These are phyloP conservation scores for Eucalyptus cloeziana DNA, from an alignment of 345 rosid species.

Conservation along the genomic window DNA sequence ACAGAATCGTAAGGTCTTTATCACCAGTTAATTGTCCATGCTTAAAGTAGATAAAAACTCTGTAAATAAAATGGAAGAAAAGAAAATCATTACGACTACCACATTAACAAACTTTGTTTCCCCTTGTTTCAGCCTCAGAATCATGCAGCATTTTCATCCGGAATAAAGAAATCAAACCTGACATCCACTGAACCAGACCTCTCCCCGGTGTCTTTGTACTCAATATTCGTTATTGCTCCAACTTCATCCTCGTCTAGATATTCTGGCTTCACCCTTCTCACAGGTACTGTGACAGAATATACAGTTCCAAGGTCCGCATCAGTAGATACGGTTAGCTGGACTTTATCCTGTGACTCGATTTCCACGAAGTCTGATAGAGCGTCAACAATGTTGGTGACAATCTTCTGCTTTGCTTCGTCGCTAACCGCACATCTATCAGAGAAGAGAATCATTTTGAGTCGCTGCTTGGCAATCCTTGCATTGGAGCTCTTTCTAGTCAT, in stretches of 20 bases:
- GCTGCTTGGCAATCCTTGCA: constrained; percentile 91
- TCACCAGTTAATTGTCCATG: constrained; percentile 1
- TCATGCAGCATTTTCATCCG: constrained; percentile 31
- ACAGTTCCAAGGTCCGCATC: constrained; percentile 85
- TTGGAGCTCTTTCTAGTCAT: constrained; percentile 69
- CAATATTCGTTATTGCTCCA: constrained; percentile 60
- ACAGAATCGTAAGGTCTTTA: constrained; percentile 15
- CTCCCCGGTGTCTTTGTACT: constrained; percentile 64
- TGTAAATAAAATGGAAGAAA: not conserved
- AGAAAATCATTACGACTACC: not conserved
- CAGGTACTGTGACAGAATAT: constrained; percentile 91
- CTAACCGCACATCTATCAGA: constrained; percentile 95
- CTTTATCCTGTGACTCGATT: constrained; percentile 94
- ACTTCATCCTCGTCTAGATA: constrained; percentile 55
- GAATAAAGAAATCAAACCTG: constrained; percentile 80
- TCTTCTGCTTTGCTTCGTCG: constrained; percentile 83
- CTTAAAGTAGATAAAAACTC: not conserved
- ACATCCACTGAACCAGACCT: constrained; percentile 82
- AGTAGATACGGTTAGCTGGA: constrained; percentile 76
- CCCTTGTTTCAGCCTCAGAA: not conserved
- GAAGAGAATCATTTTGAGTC: constrained; percentile 94
- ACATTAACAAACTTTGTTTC: not conserved
- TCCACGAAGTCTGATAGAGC: constrained; percentile 85
- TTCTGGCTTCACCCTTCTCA: constrained; percentile 80
- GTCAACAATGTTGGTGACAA: constrained; percentile 66